These are phyloP conservation scores for Mycena vulgaris DNA, from an alignment of 768 basidiomycete species.

Conservation along the genomic window DNA sequence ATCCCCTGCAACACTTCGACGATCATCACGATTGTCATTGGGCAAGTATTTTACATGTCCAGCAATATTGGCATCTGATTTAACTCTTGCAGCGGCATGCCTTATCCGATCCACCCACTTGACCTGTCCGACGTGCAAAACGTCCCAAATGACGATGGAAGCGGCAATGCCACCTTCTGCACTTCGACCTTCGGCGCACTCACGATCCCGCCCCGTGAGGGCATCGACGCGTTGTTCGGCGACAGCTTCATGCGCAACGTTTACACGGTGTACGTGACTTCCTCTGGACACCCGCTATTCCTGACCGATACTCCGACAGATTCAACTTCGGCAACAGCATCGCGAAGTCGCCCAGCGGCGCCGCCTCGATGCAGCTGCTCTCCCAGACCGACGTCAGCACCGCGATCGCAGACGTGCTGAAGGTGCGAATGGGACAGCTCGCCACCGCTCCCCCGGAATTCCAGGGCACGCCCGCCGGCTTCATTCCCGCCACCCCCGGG, in stretches of 20 bases:
- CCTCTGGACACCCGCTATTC: too few species aligned
- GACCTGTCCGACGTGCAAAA: background rate
- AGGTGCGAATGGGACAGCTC: background rate
- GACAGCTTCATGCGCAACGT: background rate
- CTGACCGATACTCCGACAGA: background rate
- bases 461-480: background rate
- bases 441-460: background rate
- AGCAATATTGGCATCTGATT: background rate
- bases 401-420: background rate
- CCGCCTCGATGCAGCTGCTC: background rate
- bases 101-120: background rate
- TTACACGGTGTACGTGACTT: background rate
- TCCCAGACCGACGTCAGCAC: background rate
- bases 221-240: background rate
- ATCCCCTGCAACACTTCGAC: too few species aligned
- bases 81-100: background rate
- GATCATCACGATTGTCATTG: too few species aligned
- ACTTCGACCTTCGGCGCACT: background rate
- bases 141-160: background rate
- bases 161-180: background rate
- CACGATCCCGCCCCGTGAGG: too few species aligned
- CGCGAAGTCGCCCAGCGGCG: background rate
- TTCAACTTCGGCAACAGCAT: background rate
- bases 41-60: too few species aligned
- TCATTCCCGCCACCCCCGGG: background rate